Percentiles rank a stretch among this genome's conserved stretches.
phyloP scores from a whole-genome alignment of 2,329 filamentous ascomycete species.

The Meredithiella fracta region DNA sequence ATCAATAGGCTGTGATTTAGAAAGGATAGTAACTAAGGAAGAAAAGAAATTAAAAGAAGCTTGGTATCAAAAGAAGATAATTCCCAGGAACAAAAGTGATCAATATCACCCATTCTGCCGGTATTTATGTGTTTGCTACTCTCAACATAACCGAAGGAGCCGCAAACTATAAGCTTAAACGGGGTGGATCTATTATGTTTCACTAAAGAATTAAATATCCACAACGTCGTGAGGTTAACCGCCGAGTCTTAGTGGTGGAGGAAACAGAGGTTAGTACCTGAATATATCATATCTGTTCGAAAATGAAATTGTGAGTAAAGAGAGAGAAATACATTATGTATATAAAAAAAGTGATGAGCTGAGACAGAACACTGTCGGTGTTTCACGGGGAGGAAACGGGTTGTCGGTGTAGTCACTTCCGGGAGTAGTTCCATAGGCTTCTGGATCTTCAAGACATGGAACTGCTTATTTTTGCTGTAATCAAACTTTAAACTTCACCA shows the following conservation, averaged over 20 bases:
- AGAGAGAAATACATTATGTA: no score
- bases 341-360: no score
- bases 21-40: neutral
- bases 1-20: neutral
- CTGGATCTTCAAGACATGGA: no score
- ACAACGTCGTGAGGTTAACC: neutral
- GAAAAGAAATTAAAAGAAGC: neutral
- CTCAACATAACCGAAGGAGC: neutral
- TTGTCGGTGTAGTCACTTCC: no score
- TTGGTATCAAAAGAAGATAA: neutral
- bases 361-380: no score
- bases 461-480: no score
- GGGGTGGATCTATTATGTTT: no score
- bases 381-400: no score
- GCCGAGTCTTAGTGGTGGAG: neutral
- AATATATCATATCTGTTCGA: neutral
- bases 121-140: neutral
- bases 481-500: no score
- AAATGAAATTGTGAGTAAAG: no score
- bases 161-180: neutral
- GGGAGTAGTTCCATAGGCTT: no score
- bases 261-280: neutral
- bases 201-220: no score
- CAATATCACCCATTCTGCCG: neutral
- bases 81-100: neutral